Evolutionary conservation across 495 filamentous ascomycete species (phyloP), one percentile per base, ranked within the genome.

Genomic region (Amniculicola lignicola): DNA sequence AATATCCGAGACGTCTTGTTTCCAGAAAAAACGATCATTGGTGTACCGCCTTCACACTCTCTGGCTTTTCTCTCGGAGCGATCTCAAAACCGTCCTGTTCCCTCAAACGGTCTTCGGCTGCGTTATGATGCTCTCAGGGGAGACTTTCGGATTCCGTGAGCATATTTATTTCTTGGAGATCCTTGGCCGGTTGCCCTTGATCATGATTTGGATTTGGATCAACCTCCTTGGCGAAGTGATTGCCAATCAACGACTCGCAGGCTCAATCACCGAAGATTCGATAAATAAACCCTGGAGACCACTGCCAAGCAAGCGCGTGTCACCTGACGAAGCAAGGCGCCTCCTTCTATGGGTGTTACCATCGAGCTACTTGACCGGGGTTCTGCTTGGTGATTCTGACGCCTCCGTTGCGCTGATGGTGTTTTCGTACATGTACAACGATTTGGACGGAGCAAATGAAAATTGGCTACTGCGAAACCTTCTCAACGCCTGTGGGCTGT

Each of bases 211-310:
- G 54, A 54, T 62, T 57, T 71, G 62, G 61, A n/a, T 53, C 22
- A 65, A 74, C 54, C 50, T 78, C 18, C 57, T 80, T 19, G 47
- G 71, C 38, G 75, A 76, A 62, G 64, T 68, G 49, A 57, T 81
- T 21, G 66, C 69, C 27, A 83, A 83, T 63, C 79, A 83, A 55
- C 71, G 77, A 6, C 67, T 59, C 11, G 68, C 70, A 0, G 53
- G 67, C 16, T 77, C 78, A 2, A 59, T 79, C n/a, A 39, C 59
- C 0, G 80, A 82, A 62, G 80, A 82, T 52, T 11, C 31, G 0
- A 55, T 79, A 58, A 85, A 85, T 68, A 85, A 84, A 64, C 76
- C 77, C 2, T 83, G 79, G 78, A 72, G 81, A 0, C 76, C 78
- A 0, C 67, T 85, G 2, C 79, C 77, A 0, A 59, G 64, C 0